These are phyloP conservation scores for Nematocida sp. DNA, from an alignment of 371 early-diverging fungal species.

Conservation along the genomic window DNA sequence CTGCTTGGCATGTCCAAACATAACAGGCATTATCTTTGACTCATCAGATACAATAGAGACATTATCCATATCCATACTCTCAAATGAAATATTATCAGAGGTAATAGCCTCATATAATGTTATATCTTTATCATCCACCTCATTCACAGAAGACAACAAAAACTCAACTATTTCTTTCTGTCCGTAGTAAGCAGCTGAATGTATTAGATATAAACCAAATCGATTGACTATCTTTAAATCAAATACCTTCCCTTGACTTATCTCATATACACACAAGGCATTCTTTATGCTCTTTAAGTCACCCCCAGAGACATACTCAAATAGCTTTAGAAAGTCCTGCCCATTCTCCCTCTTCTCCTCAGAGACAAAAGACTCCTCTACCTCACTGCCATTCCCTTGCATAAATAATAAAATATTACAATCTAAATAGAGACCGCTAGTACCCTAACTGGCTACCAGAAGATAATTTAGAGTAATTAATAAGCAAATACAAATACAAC, in stretches of 20 bases:
- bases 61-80: conserved; percentile 29
- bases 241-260: conserved; percentile 43
- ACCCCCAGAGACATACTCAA: conserved; percentile 35
- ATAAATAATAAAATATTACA: too few species aligned
- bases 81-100: conserved; percentile 45
- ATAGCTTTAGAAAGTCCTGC: conserved; percentile 26
- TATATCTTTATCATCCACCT: conserved; percentile 37
- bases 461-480: too few species aligned
- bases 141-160: conserved; percentile 46
- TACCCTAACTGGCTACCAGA: too few species aligned
- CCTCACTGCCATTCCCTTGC: too few species aligned
- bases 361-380: too few species aligned
- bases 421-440: too few species aligned
- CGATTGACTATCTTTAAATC: conserved; percentile 39
- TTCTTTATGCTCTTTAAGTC: conserved; percentile 29
- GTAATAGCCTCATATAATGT: conserved; percentile 36
- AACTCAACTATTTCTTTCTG: conserved; percentile 42
- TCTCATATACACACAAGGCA: conserved; percentile 44
- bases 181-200: conserved; percentile 49
- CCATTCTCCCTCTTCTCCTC: too few species aligned
- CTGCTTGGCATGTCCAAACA: conserved; percentile 47
- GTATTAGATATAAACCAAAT: conserved; percentile 41
- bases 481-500: too few species aligned
- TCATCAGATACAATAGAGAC: background rate
- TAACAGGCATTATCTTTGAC: background rate